Evolutionary conservation across 1,139 yeast genomes (phyloP), one percentile per base, ranked within the genome.

Genomic region (Taphrina flavorubra): DNA sequence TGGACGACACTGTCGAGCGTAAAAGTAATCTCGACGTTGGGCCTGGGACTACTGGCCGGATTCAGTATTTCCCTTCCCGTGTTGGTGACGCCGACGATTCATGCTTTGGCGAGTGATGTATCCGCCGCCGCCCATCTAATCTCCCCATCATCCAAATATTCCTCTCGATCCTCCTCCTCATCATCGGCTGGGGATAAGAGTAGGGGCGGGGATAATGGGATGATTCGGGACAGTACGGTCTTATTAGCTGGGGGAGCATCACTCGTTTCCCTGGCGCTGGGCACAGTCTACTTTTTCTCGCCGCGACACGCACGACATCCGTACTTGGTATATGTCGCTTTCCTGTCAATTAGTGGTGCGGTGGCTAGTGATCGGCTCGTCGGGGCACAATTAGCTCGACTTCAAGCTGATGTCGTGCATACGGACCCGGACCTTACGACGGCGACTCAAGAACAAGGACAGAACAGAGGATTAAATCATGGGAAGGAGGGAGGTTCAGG

Each of bases 21-120:
- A 51, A 63, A 63, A 25, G 56, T 63, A 20, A 44, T 63, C n/a
- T 56, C 61, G 31, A 53, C 67, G 16, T n/a, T 39, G 37, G 67
- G 67, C 1, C 39, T 63, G 25, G 67, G 67, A 5, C 31, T 44
- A 20, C 7, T 55, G 20, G 60, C 67, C 20, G 62, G 62, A 8
- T 58, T 37, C 62, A 18, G 53, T 31, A 10, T 58, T 25, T 51
- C 62, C 11, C 13, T 40, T 11, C 62, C 62, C 20, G 8, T 44
- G 10, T 20, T 44, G 25, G 14, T 58, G 25, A 46, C 42, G n/a
- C 62, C 62, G 20, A 58, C 62, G 16, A 25, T 58, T 6, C 13
- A 13, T 20, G 7, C 37, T 6, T 16, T 58, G 34, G 42, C 62
- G 10, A 58, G 40, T 25, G 18, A 14, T 10, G 4, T 2, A 4